These are phyloP conservation scores for Penicillium canescens DNA, from an alignment of 495 filamentous ascomycete genomes.

Conservation along the genomic window DNA sequence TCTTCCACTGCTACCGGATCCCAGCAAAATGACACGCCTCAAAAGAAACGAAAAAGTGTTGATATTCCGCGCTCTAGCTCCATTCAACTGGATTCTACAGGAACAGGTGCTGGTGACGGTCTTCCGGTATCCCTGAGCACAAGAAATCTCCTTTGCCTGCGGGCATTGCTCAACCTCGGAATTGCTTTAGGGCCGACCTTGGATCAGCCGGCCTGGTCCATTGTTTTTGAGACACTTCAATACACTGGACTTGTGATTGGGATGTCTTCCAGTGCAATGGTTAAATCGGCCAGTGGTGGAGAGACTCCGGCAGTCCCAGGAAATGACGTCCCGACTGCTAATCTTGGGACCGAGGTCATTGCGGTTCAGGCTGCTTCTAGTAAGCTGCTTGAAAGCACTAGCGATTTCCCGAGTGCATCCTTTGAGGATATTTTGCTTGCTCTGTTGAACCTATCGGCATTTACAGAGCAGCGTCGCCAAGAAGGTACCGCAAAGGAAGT, in stretches of 20 bases:
- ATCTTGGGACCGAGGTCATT: constrained; percentile 74
- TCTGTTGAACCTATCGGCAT: constrained; percentile 64
- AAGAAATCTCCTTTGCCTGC: constrained; percentile 83
- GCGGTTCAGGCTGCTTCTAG: constrained; percentile 88
- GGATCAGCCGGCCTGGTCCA: constrained; percentile 76
- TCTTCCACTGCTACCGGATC: constrained; percentile 13
- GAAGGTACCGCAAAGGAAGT: constrained; percentile 27
- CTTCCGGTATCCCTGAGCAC: constrained; percentile 65
- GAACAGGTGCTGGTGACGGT: constrained; percentile 21
- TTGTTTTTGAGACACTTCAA: constrained; percentile 86
- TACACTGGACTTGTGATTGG: constrained; percentile 87
- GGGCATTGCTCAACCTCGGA: constrained; percentile 88
- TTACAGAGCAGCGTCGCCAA: constrained; percentile 29
- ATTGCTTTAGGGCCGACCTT: constrained; percentile 92
- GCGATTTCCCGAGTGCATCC: constrained; percentile 78
- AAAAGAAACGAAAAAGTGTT: constrained; percentile 44
- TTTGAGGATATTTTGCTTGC: constrained; percentile 78
- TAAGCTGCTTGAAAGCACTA: constrained; percentile 85
- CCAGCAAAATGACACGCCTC: constrained; percentile 20
- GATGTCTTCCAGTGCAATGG: constrained; percentile 41
- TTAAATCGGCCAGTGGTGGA: constrained; percentile 29
- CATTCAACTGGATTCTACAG: constrained; percentile 18
- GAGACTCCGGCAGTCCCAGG: constrained; percentile 27
- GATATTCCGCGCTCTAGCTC: constrained; percentile 21
- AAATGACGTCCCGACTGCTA: constrained; percentile 53